Conservation (phyloP, 768 basidiomycete genomes). For the Naganishia onofrii region DNA sequence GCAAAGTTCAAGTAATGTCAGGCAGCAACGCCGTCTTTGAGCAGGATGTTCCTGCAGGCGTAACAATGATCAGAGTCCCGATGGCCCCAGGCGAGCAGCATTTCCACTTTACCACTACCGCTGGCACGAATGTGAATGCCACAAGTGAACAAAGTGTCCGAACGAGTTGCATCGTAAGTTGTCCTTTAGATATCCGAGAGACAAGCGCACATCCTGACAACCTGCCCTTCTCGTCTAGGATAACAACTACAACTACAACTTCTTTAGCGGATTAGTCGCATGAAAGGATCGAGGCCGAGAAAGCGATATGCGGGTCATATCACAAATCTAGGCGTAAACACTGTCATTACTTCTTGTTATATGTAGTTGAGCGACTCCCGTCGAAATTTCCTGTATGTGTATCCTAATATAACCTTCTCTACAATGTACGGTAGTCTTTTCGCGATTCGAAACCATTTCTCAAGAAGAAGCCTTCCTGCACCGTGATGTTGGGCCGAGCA, state of each 20-base stretch:
- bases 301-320: background rate
- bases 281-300: too few species aligned
- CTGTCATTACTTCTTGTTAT: background rate
- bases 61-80: conserved; percentile 41
- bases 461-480: too few species aligned
- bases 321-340: background rate
- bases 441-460: too few species aligned
- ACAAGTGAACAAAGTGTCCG: conserved; percentile 5
- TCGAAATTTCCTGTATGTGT: too few species aligned
- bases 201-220: background rate
- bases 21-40: conserved; percentile 39
- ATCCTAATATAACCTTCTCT: too few species aligned
- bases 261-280: background rate
- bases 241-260: conserved; percentile 15
- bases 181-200: background rate
- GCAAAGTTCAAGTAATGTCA: conserved; percentile 45
- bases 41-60: conserved; percentile 40
- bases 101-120: conserved; percentile 39
- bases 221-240: background rate
- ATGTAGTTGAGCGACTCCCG: background rate
- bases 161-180: conserved; percentile 10
- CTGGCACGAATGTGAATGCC: conserved; percentile 1
- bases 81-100: conserved; percentile 47
- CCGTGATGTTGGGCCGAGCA: too few species aligned
- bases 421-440: too few species aligned